Percentiles rank a stretch among this genome's conserved stretches.
Evolutionary conservation across 495 filamentous ascomycete species (phyloP).

Genomic region (Penicillium crystallinum): DNA sequence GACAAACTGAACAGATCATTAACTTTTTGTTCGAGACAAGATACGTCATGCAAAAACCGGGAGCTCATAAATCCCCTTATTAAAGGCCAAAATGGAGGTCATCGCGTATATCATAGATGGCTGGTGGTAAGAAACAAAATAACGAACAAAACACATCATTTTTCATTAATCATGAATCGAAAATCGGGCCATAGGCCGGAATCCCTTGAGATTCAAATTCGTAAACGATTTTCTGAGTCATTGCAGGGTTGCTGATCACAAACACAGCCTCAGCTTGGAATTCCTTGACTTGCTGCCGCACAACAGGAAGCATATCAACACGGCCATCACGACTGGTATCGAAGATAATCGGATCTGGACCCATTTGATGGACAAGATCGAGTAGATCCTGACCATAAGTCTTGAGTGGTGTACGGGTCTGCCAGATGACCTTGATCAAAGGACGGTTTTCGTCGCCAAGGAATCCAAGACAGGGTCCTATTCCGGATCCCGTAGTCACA

Average conservation of each 20-base stretch:
- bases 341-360: conserved; percentile 48
- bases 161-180: conserved; percentile 52
- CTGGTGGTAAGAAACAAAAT: background rate
- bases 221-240: conserved; percentile 63
- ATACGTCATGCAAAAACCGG: background rate
- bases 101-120: background rate
- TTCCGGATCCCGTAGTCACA: conserved; percentile 70
- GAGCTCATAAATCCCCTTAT: background rate
- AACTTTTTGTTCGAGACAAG: no score
- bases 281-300: conserved; percentile 50
- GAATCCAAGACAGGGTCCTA: conserved; percentile 50
- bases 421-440: conserved; percentile 49
- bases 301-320: conserved; percentile 48
- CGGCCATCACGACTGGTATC: conserved; percentile 42
- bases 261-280: conserved; percentile 62
- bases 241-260: conserved; percentile 61
- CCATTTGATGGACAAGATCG: conserved; percentile 39
- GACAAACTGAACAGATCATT: no score
- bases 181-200: conserved; percentile 65
- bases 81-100: background rate
- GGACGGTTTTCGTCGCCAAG: conserved; percentile 29
- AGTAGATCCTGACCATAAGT: conserved; percentile 49
- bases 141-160: background rate
- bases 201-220: conserved; percentile 59
- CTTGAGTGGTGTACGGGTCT: conserved; percentile 40